These are phyloP conservation scores for Phytopythium cucurbitacearum DNA, from an alignment of 352 stramenopile genomes.

Conservation along the genomic window DNA sequence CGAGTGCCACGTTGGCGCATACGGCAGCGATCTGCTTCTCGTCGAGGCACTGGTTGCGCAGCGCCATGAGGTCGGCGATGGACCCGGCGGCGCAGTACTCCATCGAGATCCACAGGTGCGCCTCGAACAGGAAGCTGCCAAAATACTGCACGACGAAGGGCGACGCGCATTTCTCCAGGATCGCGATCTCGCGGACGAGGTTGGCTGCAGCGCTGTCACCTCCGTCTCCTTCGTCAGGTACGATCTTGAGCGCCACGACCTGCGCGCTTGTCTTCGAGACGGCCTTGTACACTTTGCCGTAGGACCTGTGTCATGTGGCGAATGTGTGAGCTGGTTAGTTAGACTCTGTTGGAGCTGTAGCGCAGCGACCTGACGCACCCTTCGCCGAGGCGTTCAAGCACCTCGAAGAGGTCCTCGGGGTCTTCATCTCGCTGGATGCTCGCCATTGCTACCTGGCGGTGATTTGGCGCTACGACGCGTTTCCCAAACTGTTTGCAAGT, in stretches of 20 bases:
- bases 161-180: slow-evolving; percentile 75
- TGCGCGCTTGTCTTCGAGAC: slow-evolving; percentile 51
- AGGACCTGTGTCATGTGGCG: slow-evolving; percentile 29
- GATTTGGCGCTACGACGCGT: no score
- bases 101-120: slow-evolving; percentile 86
- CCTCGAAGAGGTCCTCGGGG: slow-evolving; percentile 69
- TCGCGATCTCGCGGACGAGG: slow-evolving; percentile 83
- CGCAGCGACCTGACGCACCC: slow-evolving; percentile 20
- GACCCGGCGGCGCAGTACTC: slow-evolving; percentile 86
- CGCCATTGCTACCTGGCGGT: slow-evolving; percentile 22
- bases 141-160: slow-evolving; percentile 87
- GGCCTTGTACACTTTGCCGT: slow-evolving; percentile 84
- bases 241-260: slow-evolving; percentile 81
- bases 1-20: slow-evolving; percentile 62
- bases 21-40: slow-evolving; percentile 73
- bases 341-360: neutral
- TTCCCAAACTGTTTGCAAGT: no score
- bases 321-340: neutral
- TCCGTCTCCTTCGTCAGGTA: slow-evolving; percentile 78
- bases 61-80: slow-evolving; percentile 70
- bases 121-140: slow-evolving; percentile 72
- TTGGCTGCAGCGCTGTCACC: slow-evolving; percentile 37
- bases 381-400: slow-evolving; percentile 76
- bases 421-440: slow-evolving; percentile 64
- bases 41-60: slow-evolving; percentile 41